A percentile compares a stretch with the other conserved stretches of the same genome.
phyloP scores from a whole-genome alignment of 169 alveolate genomes.

The Ichthyophthirius multifiliis region DNA sequence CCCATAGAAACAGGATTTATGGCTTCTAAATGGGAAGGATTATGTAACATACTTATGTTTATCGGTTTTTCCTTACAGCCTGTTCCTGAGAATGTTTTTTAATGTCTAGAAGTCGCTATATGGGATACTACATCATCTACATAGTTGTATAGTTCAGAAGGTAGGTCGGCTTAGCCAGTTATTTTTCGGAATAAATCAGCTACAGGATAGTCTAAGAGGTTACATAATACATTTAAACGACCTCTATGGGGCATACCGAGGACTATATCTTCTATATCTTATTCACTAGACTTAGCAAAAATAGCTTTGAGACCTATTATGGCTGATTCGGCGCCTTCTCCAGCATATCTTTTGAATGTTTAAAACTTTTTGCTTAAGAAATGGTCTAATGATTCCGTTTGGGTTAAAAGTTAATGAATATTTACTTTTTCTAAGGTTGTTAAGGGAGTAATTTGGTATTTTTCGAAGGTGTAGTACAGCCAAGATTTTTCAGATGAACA shows the following conservation, averaged over 20 bases:
- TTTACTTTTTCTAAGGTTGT: constrained; percentile 53
- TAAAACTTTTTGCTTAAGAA: constrained; percentile 60
- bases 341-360: constrained; percentile 69
- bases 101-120: constrained; percentile 54
- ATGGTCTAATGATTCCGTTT: constrained; percentile 66
- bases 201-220: constrained; percentile 88
- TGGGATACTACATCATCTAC: constrained; percentile 69
- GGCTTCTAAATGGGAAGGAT: constrained; percentile 95
- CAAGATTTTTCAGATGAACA: constrained; percentile 54
- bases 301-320: constrained; percentile 50
- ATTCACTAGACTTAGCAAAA: constrained; percentile 48
- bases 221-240: constrained; percentile 89
- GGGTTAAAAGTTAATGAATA: constrained; percentile 19
- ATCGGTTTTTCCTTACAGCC: constrained; percentile 65
- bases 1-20: constrained; percentile 94
- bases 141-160: constrained; percentile 39
- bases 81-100: constrained; percentile 21
- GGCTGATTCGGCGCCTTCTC: constrained; percentile 76
- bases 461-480: constrained; percentile 63
- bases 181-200: constrained; percentile 85
- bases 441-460: constrained; percentile 19
- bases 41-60: constrained; percentile 54
- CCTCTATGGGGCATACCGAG: constrained; percentile 97
- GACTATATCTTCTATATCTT: constrained; percentile 70
- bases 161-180: constrained; percentile 56